Evolutionary conservation across 106 monocot genomes (phyloP).

Genomic region (Dendrobium officinale): DNA sequence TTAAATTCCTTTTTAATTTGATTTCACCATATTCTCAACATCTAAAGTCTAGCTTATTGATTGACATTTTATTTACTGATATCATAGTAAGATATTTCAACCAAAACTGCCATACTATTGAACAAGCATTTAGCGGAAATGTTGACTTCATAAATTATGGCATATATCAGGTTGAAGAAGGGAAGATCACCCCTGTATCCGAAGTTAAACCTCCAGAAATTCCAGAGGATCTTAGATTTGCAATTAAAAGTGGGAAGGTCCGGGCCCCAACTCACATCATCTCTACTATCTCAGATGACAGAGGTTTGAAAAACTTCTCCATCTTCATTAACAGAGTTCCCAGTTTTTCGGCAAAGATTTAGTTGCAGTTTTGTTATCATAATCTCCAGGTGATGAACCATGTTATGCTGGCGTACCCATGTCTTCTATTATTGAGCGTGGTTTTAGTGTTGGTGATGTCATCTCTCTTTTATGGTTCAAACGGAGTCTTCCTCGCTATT

Average conservation of each 20-base stretch:
- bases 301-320: slow-evolving; percentile 52
- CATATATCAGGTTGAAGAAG: slow-evolving; percentile 67
- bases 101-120: background rate
- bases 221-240: slow-evolving; percentile 85
- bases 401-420: slow-evolving; percentile 96
- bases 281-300: slow-evolving; percentile 96
- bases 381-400: slow-evolving; percentile 83
- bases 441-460: slow-evolving; percentile 90
- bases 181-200: slow-evolving; percentile 63
- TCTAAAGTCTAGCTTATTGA: background rate
- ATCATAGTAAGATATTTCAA: background rate
- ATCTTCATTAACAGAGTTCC: background rate
- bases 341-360: background rate
- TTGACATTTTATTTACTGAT: background rate
- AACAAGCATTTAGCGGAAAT: background rate
- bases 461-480: slow-evolving; percentile 98
- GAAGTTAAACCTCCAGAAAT: slow-evolving; percentile 83
- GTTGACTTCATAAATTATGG: background rate
- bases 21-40: background rate
- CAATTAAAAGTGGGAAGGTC: slow-evolving; percentile 97
- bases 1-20: background rate
- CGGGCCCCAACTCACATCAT: slow-evolving; percentile 97
- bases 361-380: background rate
- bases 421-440: slow-evolving; percentile 82
- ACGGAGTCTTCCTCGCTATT: slow-evolving; percentile 95